A percentile compares a stretch with the other conserved stretches of the same genome.
phyloP scores from a whole-genome alignment of 192 early-diverging fungal genomes.

The Rhizoclosmatium globosum region DNA sequence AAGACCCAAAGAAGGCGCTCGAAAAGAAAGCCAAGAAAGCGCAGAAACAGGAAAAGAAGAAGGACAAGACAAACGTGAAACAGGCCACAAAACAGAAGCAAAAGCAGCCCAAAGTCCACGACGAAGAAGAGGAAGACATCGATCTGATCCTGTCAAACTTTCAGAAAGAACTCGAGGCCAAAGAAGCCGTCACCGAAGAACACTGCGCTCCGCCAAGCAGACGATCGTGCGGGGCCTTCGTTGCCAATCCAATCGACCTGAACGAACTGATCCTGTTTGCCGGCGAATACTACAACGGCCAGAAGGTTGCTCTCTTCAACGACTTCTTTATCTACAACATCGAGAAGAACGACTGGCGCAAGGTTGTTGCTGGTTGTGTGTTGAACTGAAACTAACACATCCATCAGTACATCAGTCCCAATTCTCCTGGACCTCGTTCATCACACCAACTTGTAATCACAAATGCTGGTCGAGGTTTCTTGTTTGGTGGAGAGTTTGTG shows the following conservation, averaged over 20 bases:
- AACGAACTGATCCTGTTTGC: slow-evolving; percentile 73
- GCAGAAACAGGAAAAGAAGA: slow-evolving; percentile 53
- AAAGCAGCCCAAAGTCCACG: slow-evolving; percentile 40
- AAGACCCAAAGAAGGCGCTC: slow-evolving; percentile 32
- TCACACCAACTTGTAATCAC: slow-evolving; percentile 73
- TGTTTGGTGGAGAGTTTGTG: slow-evolving; percentile 74
- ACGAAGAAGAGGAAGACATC: slow-evolving; percentile 73
- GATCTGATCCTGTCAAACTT: slow-evolving; percentile 70
- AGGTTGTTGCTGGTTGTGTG: slow-evolving; percentile 15
- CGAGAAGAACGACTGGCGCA: slow-evolving; percentile 77
- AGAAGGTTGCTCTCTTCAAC: slow-evolving; percentile 65
- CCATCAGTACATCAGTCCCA: slow-evolving; percentile 71
- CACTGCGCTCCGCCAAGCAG: slow-evolving; percentile 48
- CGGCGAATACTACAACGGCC: slow-evolving; percentile 73
- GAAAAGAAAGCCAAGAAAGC: slow-evolving; percentile 44
- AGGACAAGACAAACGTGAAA: slow-evolving; percentile 43
- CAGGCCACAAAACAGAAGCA: slow-evolving; percentile 27
- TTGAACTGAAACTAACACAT: neutral
- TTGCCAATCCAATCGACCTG: slow-evolving; percentile 66
- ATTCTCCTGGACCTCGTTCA: slow-evolving; percentile 72
- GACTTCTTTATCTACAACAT: slow-evolving; percentile 75
- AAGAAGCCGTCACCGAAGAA: slow-evolving; percentile 59
- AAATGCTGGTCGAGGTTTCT: slow-evolving; percentile 67
- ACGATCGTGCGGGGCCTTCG: slow-evolving; percentile 66
- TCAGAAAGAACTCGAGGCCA: slow-evolving; percentile 47